Percentiles rank a stretch among this genome's conserved stretches.
These are phyloP conservation scores for Wallacemonas sp. DNA, from an alignment of 208 protist genomes.

Conservation along the genomic window DNA sequence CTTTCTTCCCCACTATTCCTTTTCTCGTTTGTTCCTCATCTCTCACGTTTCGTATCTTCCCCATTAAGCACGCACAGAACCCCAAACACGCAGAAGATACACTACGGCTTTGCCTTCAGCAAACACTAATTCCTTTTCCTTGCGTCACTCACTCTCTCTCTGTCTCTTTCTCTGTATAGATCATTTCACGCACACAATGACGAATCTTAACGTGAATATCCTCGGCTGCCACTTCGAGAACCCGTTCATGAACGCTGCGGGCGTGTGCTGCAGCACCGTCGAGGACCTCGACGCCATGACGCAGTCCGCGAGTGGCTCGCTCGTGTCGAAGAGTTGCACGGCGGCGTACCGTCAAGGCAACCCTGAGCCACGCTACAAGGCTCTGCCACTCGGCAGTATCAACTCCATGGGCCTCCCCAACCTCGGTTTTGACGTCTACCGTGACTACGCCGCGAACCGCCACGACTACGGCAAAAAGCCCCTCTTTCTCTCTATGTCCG, in stretches of 20 bases:
- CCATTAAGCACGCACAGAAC: not conserved
- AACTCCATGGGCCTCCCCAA: conserved; percentile 92
- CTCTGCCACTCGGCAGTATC: conserved; percentile 76
- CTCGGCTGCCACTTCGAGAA: conserved; percentile 67
- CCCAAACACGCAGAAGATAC: not conserved
- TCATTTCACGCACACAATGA: too few relatives aligned
- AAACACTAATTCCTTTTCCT: not conserved
- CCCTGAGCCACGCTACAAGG: conserved; percentile 76
- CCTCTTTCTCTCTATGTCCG: conserved; percentile 84
- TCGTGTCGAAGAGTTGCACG: conserved; percentile 89
- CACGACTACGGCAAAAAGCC: conserved; percentile 76
- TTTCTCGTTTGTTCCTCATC: too few relatives aligned
- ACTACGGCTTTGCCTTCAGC: too few relatives aligned
- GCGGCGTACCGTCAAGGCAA: conserved; percentile 66
- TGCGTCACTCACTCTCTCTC: too few relatives aligned
- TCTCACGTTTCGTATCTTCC: too few relatives aligned
- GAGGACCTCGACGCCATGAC: conserved; percentile 67
- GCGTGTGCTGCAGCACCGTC: conserved; percentile 71
- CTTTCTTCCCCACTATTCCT: not conserved
- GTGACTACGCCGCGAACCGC: conserved; percentile 45
- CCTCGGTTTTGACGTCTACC: conserved; percentile 81
- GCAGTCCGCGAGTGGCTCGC: conserved; percentile 56
- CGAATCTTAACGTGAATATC: conserved; percentile 57
- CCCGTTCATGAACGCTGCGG: conserved; percentile 90
- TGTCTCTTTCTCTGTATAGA: too few relatives aligned